Evolutionary conservation across 495 filamentous ascomycete species (phyloP), one percentile per base, ranked within the genome.

Genomic region (Rostrohypoxylon terebratum): DNA sequence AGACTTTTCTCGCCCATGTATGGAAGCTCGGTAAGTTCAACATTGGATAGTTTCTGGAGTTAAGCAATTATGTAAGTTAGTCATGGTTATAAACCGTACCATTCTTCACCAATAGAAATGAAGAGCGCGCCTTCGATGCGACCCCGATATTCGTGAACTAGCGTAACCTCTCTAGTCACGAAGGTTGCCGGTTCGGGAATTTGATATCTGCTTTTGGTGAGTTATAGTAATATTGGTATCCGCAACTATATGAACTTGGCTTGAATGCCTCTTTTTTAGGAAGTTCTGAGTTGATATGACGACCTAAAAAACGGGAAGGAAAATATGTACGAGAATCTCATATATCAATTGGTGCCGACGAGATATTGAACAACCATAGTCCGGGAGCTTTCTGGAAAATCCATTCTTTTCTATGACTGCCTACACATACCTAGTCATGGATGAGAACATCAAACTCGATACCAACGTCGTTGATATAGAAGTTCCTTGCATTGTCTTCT

Each of bases 401-500:
- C 1, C 45, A 23, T 23, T 7, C 1, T 44, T 3, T 50, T 57
- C 42, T 38, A 45, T n/a, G 16, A 55, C 55, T n/a, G 16, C 50
- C 55, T 25, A n/a, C 25, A n/a, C 9, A 63, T 40, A n/a, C 9
- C 61, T 40, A 33, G 69, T 55, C 66, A 66, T 54, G 23, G 53
- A 60, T 1, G 73, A 63, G 47, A 73, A 70, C 42, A 20, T 66
- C 34, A 53, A 66, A 23, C 58, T 63, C 3, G 77, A 78, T 10
- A 76, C 47, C 45, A 78, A 79, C 67, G 72, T 76, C 10, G 59
- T 73, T 34, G 72, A 77, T 25, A 80, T 82, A 45, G 57, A 74
- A 18, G 64, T 75, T 23, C 80, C 80, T 6, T 79, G 77, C 16
- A 76, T 76, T 18, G 62, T 81, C 23, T 80, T 82, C 69, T 77